These are phyloP conservation scores for Saprolegnia parasitica DNA, from an alignment of 352 stramenopile species.

Conservation along the genomic window DNA sequence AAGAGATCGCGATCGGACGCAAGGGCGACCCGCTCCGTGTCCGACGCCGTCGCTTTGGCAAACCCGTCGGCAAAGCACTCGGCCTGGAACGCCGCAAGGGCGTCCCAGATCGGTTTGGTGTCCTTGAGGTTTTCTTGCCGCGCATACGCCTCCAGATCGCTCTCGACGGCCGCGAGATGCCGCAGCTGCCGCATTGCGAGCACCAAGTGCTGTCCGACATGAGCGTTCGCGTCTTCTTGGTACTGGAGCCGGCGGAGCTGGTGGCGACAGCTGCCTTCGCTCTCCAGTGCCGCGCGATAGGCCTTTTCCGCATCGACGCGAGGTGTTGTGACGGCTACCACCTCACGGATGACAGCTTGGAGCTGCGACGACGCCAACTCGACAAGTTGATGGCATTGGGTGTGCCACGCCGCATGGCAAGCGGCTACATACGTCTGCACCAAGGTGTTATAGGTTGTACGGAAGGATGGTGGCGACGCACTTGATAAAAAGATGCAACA, in stretches of 20 bases:
- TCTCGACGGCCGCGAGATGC: constrained; percentile 5
- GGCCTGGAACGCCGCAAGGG: constrained; percentile 7
- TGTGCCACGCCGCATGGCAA: constrained; percentile 8
- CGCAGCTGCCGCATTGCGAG: constrained; percentile 14
- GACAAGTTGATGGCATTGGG: constrained; percentile 3
- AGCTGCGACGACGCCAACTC: neutral
- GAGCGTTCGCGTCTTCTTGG: neutral
- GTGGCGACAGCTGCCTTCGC: constrained; percentile 9
- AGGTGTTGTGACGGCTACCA: neutral
- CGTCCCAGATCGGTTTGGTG: constrained; percentile 26
- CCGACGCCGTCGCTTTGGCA: neutral
- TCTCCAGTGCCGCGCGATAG: constrained; percentile 15
- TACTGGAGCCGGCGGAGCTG: constrained; percentile 2
- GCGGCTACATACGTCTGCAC: neutral
- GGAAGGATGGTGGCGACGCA: neutral
- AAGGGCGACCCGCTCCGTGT: neutral
- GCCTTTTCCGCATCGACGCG: neutral
- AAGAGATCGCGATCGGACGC: neutral
- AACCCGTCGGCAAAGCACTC: constrained; percentile 21
- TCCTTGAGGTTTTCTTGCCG: constrained; percentile 18
- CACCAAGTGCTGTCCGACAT: neutral
- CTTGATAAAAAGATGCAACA: neutral
- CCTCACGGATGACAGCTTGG: neutral
- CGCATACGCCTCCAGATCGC: constrained; percentile 8
- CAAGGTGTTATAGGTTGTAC: neutral